Conservation (phyloP, 371 early-diverging fungal genomes). For the Mortierella polycephala region DNA sequence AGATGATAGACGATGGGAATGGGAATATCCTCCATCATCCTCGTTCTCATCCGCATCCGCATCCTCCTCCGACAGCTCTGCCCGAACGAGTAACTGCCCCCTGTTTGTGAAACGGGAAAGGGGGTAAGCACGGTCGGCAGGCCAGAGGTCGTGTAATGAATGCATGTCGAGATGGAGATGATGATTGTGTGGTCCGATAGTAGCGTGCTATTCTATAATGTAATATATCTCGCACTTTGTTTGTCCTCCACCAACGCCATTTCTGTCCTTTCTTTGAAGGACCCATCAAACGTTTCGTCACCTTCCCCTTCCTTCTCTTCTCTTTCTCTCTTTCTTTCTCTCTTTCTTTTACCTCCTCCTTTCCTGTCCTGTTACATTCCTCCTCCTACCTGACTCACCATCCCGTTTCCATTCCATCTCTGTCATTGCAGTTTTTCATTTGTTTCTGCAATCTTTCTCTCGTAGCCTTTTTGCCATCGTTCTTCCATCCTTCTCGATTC, state of each 20-base stretch:
- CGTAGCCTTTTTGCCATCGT: neutral
- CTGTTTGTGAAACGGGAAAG: constrained; percentile 12
- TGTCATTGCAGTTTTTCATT: neutral
- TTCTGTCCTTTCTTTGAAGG: constrained; percentile 1
- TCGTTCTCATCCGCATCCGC: too few relatives aligned
- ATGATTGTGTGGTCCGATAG: too few relatives aligned
- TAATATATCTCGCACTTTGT: neutral
- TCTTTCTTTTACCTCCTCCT: neutral
- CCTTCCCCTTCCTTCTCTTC: neutral
- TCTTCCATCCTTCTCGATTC: neutral
- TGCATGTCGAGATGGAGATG: too few relatives aligned
- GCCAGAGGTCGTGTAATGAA: neutral
- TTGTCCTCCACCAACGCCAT: constrained; percentile 1
- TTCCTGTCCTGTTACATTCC: neutral
- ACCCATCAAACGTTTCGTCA: neutral
- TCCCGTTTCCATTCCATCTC: neutral
- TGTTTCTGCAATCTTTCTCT: constrained; percentile 6
- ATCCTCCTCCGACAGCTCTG: too few relatives aligned
- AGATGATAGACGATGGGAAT: too few relatives aligned
- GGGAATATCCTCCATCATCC: too few relatives aligned
- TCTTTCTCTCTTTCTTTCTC: neutral
- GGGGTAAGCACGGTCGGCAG: neutral
- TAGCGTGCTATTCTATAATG: too few relatives aligned
- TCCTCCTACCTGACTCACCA: neutral
- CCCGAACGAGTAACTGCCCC: neutral